These are phyloP conservation scores for Aspergillus floridensis DNA, from an alignment of 2,329 filamentous ascomycete species.

Conservation along the genomic window DNA sequence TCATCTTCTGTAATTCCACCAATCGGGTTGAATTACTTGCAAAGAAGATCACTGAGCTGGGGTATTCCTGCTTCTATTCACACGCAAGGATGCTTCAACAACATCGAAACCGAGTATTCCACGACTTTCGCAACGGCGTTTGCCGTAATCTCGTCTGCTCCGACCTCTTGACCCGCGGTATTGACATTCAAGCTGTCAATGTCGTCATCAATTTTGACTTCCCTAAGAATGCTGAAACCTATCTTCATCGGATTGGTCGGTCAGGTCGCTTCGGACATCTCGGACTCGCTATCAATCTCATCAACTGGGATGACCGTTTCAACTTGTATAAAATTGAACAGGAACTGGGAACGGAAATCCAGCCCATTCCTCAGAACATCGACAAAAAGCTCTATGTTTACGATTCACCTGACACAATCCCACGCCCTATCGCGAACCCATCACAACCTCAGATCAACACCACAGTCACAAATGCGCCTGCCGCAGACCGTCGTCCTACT, in stretches of 20 bases:
- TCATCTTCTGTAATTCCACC: slow-evolving; percentile 99
- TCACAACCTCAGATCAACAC: slow-evolving; percentile 30
- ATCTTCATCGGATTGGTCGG: slow-evolving; percentile 95
- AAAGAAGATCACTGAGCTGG: slow-evolving; percentile 98
- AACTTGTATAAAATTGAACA: slow-evolving; percentile 99
- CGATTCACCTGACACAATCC: slow-evolving; percentile 91
- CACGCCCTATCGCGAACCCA: slow-evolving; percentile 68
- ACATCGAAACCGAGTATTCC: slow-evolving; percentile 96
- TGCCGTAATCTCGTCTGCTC: slow-evolving; percentile 98
- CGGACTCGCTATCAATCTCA: slow-evolving; percentile 96
- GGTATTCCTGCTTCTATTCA: slow-evolving; percentile 99
- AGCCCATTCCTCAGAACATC: slow-evolving; percentile 89
- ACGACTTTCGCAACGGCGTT: slow-evolving; percentile 97
- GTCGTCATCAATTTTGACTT: slow-evolving; percentile 99
- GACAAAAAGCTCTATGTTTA: slow-evolving; percentile 99
- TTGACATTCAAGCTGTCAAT: slow-evolving; percentile 98
- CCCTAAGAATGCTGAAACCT: slow-evolving; percentile 98
- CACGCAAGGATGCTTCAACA: slow-evolving; percentile 98
- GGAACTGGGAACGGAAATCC: slow-evolving; percentile 94
- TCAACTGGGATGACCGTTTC: slow-evolving; percentile 99
- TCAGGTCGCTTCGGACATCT: slow-evolving; percentile 96
- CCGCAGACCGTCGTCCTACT: slow-evolving; percentile 37
- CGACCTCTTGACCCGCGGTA: slow-evolving; percentile 94
- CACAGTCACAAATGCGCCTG: slow-evolving; percentile 21
- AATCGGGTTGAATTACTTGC: slow-evolving; percentile 96